Conservation (phyloP, 2,329 filamentous ascomycete species). For the Sphaceloma murrayae region DNA sequence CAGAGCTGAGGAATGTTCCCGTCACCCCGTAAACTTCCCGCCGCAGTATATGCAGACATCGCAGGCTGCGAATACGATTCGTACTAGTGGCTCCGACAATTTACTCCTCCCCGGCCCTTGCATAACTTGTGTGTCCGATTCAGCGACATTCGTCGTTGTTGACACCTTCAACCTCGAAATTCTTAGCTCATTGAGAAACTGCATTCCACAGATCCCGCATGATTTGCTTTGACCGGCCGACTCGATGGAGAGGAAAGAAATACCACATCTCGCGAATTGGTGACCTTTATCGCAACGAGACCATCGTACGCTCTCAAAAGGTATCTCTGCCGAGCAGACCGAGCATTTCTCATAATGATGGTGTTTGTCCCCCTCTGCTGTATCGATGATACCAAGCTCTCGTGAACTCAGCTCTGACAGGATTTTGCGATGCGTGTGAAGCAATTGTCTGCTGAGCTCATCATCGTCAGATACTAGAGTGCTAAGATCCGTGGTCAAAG, state of each 20-base stretch:
- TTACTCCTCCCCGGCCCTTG: background rate
- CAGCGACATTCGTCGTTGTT: background rate
- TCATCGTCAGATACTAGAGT: constrained; percentile 18
- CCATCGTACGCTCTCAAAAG: constrained; percentile 38
- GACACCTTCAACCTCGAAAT: constrained; percentile 22
- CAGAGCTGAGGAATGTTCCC: constrained; percentile 1
- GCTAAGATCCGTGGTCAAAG: constrained; percentile 22
- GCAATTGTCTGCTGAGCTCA: constrained; percentile 19
- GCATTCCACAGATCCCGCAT: constrained; percentile 44
- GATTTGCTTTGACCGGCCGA: constrained; percentile 44
- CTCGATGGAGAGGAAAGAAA: constrained; percentile 48
- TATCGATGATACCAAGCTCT: background rate
- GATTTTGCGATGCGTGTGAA: constrained; percentile 17
- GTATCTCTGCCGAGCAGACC: constrained; percentile 41
- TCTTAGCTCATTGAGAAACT: constrained; percentile 42
- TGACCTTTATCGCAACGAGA: constrained; percentile 45
- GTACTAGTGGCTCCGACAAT: constrained; percentile 21
- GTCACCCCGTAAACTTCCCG: constrained; percentile 29
- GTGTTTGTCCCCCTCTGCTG: constrained; percentile 12
- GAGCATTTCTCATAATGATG: constrained; percentile 42
- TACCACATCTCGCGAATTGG: constrained; percentile 44
- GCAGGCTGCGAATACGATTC: constrained; percentile 29
- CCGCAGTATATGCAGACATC: constrained; percentile 32
- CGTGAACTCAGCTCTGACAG: constrained; percentile 15
- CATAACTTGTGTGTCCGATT: background rate